These are phyloP conservation scores for Oxytropis ochrocephala DNA, from an alignment of 306 rosid species.

Conservation along the genomic window DNA sequence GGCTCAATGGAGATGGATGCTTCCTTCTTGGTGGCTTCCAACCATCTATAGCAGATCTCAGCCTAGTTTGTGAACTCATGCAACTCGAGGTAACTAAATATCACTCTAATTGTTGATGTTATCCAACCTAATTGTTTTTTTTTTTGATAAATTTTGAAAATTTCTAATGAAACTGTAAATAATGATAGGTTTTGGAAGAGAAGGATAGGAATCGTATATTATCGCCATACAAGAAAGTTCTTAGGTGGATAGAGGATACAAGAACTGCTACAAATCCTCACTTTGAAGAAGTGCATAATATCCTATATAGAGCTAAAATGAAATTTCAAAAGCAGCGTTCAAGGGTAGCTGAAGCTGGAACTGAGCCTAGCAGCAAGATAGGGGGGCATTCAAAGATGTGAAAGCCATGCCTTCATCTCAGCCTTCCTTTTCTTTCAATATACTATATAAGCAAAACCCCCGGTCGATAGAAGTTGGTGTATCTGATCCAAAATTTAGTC, in stretches of 20 bases:
- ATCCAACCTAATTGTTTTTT: no score
- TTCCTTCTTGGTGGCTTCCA: conserved; percentile 58
- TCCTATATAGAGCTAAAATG: conserved; percentile 49
- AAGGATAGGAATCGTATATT: conserved; percentile 51
- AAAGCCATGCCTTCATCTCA: conserved; percentile 3
- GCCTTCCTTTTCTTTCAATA: neutral
- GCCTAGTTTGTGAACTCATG: conserved; percentile 75
- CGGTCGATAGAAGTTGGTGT: no score
- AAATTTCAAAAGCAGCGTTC: conserved; percentile 46
- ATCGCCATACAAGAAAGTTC: conserved; percentile 71
- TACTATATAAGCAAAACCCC: no score
- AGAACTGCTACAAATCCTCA: conserved; percentile 67
- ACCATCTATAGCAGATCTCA: conserved; percentile 81
- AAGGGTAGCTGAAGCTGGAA: conserved; percentile 23
- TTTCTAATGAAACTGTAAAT: neutral
- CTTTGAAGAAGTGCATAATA: conserved; percentile 60
- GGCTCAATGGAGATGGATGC: conserved; percentile 64
- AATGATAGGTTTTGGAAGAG: conserved; percentile 62
- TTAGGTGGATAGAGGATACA: conserved; percentile 69
- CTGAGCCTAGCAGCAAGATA: conserved; percentile 8
- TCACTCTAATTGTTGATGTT: neutral
- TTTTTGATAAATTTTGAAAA: conserved; percentile 13
- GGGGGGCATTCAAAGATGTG: conserved; percentile 30
- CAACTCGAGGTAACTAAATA: conserved; percentile 68
- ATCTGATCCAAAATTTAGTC: no score